Base-by-base conservation (phyloP, 768 basidiomycete species). In the Phlegmacium glaucopus region DNA sequence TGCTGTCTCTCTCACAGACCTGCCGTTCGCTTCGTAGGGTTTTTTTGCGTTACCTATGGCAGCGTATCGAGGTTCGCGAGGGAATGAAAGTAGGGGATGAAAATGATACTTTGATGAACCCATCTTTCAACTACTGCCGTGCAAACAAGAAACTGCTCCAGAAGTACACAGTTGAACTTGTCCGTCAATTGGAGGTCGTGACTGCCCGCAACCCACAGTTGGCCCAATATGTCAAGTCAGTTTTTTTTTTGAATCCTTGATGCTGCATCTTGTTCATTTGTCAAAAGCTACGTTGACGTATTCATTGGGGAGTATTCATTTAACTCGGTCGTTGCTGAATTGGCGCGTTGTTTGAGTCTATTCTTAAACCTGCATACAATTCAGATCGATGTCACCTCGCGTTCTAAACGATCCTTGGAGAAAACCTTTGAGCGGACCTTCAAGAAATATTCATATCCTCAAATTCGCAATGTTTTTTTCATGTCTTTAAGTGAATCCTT, bases 351-450 rank as follows among this genome's bases (percentile, higher is more conserved):
- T 35, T 52, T 64, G 6, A 26, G 53, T 3, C 41, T 60, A 16
- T 52, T 62, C 16, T 47, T 46, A 26, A 61, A 59, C 26, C 54
- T 64, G 7, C 44, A 59, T 15, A 60, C 59, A 32, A 26, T 64
- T 11, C 58, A 63, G 35, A 10, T 45, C 9, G n/a, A 36, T n/a
- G 22, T 22, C 22, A 22, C 22, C 2, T 37, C 35, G 10, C 11
- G 10, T n/a, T n/a, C n/a, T n/a, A n/a, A 11, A 37, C 35, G 17
- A 17, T 17, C 35, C 10, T 11, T 6, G n/a, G 35, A n/a, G 35
- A 22, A 5, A 22, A 2, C 5, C 22, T 22, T 22, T 22, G 22
- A 22, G 5, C 22, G 22, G 5, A 22, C 35, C 11, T 37, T 37
- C 17, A 11, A 17, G n/a, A 17, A 37, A 10, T 37, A 37, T 11